Evolutionary conservation across 73 alveolate species (phyloP).

Genomic region (Paramecium pentaurelia): DNA sequence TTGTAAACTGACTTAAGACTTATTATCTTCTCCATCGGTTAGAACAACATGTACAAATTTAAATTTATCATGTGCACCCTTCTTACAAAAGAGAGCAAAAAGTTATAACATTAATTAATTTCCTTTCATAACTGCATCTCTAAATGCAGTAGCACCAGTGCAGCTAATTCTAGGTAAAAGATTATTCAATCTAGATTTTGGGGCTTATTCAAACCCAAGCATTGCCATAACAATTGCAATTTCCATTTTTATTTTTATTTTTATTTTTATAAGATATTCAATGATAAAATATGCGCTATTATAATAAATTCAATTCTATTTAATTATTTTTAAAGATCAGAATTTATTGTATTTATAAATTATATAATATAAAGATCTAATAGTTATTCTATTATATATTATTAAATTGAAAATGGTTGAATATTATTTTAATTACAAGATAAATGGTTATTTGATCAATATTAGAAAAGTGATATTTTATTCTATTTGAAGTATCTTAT

Average conservation of each 20-base stretch:
- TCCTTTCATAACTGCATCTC: neutral
- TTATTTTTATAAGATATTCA: neutral
- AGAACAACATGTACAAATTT: neutral
- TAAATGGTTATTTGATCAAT: too few species aligned
- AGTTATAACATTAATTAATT: neutral
- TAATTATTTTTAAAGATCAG: neutral
- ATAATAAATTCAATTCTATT: neutral
- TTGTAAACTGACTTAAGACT: neutral
- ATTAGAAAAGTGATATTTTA: too few species aligned
- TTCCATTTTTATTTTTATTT: neutral
- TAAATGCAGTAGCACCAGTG: neutral
- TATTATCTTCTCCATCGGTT: neutral
- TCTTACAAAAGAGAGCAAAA: neutral
- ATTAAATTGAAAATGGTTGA: too few species aligned
- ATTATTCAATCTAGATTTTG: neutral
- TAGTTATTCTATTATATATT: neutral
- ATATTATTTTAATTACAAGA: too few species aligned
- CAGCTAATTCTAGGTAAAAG: neutral
- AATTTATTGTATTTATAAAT: neutral
- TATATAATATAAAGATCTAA: neutral
- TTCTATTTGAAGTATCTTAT: neutral
- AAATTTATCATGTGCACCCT: neutral
- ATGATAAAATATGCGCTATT: neutral
- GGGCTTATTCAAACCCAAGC: conserved; percentile 4
- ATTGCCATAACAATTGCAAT: neutral